Percentiles rank a stretch among this genome's conserved stretches.
phyloP scores from a whole-genome alignment of 2,329 filamentous ascomycete species.

The Pseudocercospora vitis region DNA sequence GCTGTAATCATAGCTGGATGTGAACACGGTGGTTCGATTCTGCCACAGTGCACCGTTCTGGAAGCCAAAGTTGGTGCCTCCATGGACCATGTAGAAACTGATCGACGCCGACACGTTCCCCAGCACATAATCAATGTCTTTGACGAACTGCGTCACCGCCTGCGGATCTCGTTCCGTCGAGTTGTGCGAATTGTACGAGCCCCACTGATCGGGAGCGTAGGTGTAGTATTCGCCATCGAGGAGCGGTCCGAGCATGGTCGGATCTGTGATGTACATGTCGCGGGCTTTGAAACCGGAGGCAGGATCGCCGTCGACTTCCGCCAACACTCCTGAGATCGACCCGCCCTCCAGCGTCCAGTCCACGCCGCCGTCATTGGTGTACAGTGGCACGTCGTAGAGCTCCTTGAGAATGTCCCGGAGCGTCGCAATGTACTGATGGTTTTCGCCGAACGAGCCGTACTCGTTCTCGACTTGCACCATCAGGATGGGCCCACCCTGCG shows the following conservation, averaged over 20 bases:
- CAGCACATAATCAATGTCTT: constrained; percentile 32
- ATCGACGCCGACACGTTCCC: constrained; percentile 41
- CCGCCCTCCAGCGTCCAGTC: constrained; percentile 49
- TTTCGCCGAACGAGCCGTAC: constrained; percentile 51
- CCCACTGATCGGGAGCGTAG: constrained; percentile 49
- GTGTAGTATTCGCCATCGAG: constrained; percentile 55
- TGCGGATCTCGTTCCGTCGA: constrained; percentile 31
- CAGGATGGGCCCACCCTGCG: constrained; percentile 49
- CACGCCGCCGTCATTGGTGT: constrained; percentile 53
- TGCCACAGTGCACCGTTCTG: constrained; percentile 50
- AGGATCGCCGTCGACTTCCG: constrained; percentile 50
- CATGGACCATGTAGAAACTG: constrained; percentile 56
- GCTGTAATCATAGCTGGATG: constrained; percentile 54
- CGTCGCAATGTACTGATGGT: constrained; percentile 48
- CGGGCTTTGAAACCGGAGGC: constrained; percentile 44
- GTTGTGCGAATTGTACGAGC: constrained; percentile 41
- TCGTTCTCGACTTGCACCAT: constrained; percentile 56
- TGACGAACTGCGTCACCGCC: constrained; percentile 25
- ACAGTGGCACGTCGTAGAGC: constrained; percentile 48
- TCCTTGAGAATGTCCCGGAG: constrained; percentile 46
- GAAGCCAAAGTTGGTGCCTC: constrained; percentile 54
- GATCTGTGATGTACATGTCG: constrained; percentile 47
- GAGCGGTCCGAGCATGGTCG: constrained; percentile 46
- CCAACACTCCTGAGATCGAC: constrained; percentile 47
- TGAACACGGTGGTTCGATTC: constrained; percentile 44